Evolutionary conservation across 495 filamentous ascomycete species (phyloP), one percentile per base, ranked within the genome.

Genomic region (Ascobolus immersus): DNA sequence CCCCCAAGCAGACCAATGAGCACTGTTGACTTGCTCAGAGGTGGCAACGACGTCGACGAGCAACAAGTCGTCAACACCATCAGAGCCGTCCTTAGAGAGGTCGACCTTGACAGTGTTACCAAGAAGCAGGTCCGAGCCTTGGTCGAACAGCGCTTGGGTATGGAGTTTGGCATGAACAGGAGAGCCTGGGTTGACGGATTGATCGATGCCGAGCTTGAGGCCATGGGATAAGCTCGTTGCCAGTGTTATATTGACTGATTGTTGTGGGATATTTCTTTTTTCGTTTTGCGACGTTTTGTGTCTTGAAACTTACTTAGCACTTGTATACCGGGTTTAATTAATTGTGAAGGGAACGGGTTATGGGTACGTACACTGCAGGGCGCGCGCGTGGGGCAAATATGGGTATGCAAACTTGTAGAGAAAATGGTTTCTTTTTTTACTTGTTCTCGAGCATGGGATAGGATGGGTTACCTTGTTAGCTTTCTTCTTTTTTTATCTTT

Each of bases 181-280:
- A 65, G 78, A 32, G 81, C 75, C 9, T 61, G 93, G 31, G 80
- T 90, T 17, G 86, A 96, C 57, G 79, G 90, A 53, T 63, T 80
- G 44, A 55, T 96, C 32, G 80, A 91, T 56, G 82, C 77, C 8
- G 74, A 89, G 40, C 57, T 93, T 37, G 57, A 62, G 2, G 82
- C 77, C 13, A 81, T 92, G 43, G 72, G 77, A 48, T 64, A 71
- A 41, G 64, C 62, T 17, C 92, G 86, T 58, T 58, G 93, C 52
- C 84, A 93, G 55, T 64, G 68, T 42, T 70, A 77, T 57, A 94
- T 96, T 55, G 86, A 96, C 54, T 65, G 66, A 33, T 84, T 93
- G 55, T 58, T 96, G 43, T 80, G 82, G 32, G 90, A 77, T 54
- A 91, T 93, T 82, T 89, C n/a, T n/a, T n/a, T n/a, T n/a, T n/a